Evolutionary conservation across 441 rosid species (phyloP), one percentile per base, ranked within the genome.

Genomic region (Oxalis stricta): DNA sequence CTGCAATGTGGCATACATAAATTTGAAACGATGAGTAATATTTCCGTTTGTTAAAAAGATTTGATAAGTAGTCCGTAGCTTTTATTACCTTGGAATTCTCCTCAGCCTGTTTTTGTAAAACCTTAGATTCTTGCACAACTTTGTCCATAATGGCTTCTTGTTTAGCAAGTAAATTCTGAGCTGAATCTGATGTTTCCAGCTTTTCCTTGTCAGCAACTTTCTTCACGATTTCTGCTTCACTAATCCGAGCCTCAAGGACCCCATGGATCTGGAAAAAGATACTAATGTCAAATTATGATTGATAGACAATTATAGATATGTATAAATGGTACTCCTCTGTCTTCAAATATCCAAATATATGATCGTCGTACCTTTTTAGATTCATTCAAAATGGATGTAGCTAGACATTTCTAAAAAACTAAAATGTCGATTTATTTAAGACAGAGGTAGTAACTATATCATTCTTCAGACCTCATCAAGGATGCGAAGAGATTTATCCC

Each of bases 401-500:
- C n/a, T n/a, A n/a, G n/a, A n/a, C n/a, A n/a, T n/a, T n/a, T n/a
- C n/a, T n/a, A n/a, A n/a, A n/a, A n/a, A n/a, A n/a, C n/a, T n/a
- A n/a, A n/a, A n/a, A n/a, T n/a, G n/a, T n/a, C n/a, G n/a, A n/a
- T n/a, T n/a, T n/a, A n/a, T n/a, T n/a, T n/a, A n/a, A n/a, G n/a
- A n/a, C n/a, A n/a, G n/a, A n/a, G n/a, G n/a, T n/a, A n/a, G n/a
- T n/a, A n/a, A n/a, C n/a, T n/a, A n/a, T n/a, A n/a, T n/a, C n/a
- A n/a, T n/a, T n/a, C n/a, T n/a, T n/a, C n/a, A n/a, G 47, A 77
- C 99, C 92, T 92, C 88, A 56, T 76, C 72, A 47, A 92, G 80
- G 60, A 73, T 53, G 22, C 84, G 61, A 33, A 87, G 71, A 41
- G 86, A 79, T 12, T 55, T 65, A 60, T 92, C 80, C 34, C 88